Evolutionary conservation across 805 yeast genomes (phyloP).

Genomic region (Citeromyces nyonsensis): DNA sequence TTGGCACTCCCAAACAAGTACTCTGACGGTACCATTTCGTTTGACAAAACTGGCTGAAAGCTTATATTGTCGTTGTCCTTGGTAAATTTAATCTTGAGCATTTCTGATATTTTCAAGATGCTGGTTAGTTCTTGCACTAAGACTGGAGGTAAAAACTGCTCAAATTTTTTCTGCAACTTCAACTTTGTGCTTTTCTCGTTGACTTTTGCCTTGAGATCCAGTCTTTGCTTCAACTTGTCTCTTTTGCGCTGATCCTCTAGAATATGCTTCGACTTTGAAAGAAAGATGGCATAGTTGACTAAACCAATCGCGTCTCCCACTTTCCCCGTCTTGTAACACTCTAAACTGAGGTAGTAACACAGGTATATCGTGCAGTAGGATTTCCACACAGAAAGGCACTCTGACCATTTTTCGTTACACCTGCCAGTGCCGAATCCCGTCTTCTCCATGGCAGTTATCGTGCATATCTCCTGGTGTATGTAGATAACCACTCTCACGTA

Average conservation of each 20-base stretch:
- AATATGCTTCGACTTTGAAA: conserved; percentile 6
- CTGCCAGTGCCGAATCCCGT: neutral
- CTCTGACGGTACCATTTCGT: neutral
- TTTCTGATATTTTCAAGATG: neutral
- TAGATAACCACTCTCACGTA: conserved; percentile 1
- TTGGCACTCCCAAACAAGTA: conserved; percentile 1
- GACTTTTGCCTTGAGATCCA: conserved; percentile 6
- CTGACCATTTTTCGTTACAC: neutral
- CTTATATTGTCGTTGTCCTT: conserved; percentile 3
- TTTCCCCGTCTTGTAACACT: conserved; percentile 9
- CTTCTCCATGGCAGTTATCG: neutral
- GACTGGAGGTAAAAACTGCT: conserved; percentile 1
- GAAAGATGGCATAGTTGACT: conserved; percentile 9
- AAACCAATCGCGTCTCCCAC: conserved; percentile 12
- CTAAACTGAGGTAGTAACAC: conserved; percentile 11
- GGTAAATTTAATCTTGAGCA: conserved; percentile 2
- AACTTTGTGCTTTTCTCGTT: neutral
- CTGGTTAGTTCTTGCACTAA: conserved; percentile 1
- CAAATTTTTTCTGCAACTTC: conserved; percentile 1
- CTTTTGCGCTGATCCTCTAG: neutral
- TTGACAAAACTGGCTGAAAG: conserved; percentile 2
- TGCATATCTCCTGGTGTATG: neutral
- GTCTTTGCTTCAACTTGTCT: conserved; percentile 11
- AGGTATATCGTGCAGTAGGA: neutral
- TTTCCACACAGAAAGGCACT: neutral